Evolutionary conservation across 345 rosid species (phyloP).

Genomic region (Eucalyptus paniculata): DNA sequence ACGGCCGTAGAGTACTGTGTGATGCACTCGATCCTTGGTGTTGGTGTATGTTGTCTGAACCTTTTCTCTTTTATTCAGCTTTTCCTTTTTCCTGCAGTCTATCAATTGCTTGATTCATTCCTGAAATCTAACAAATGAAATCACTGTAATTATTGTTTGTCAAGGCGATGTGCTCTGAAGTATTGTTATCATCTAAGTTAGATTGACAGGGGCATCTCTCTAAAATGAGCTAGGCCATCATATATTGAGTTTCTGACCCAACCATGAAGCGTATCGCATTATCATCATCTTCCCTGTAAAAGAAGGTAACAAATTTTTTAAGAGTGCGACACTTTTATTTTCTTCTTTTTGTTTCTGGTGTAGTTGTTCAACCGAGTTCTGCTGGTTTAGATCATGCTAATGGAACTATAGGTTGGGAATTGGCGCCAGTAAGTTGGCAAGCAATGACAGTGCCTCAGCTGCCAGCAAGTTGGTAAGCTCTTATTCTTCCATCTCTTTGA

Average conservation of each 20-base stretch:
- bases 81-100: not conserved
- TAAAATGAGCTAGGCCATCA: not conserved
- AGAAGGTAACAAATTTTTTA: not conserved
- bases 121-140: not conserved
- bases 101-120: not conserved
- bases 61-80: slow-evolving; percentile 1
- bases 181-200: not conserved
- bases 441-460: slow-evolving; percentile 55
- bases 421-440: slow-evolving; percentile 57
- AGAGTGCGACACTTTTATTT: too few species aligned
- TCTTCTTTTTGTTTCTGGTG: not conserved
- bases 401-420: slow-evolving; percentile 76
- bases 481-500: not conserved
- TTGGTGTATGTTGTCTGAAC: not conserved
- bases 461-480: slow-evolving; percentile 63
- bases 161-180: not conserved
- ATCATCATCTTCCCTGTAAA: not conserved
- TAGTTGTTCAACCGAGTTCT: slow-evolving; percentile 51
- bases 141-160: not conserved
- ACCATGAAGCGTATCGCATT: not conserved
- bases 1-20: too few species aligned
- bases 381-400: slow-evolving; percentile 21
- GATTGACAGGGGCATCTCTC: not conserved
- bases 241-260: not conserved
- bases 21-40: slow-evolving; percentile 16